Evolutionary conservation across 2,329 filamentous ascomycete genomes (phyloP).

Genomic region (Trichophyton simii): DNA sequence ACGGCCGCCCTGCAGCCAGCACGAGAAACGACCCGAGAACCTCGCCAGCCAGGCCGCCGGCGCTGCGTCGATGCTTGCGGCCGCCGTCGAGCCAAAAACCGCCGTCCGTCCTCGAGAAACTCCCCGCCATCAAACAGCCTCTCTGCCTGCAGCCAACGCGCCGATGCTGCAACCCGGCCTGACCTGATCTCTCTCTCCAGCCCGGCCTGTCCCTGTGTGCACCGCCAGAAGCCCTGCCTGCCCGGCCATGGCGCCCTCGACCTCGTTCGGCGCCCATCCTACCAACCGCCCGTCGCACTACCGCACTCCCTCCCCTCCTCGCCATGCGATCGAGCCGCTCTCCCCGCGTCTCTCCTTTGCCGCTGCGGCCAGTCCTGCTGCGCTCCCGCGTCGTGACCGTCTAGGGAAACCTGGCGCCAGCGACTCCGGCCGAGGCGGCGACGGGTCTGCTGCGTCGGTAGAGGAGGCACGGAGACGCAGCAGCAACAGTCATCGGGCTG

Average conservation of each 20-base stretch:
- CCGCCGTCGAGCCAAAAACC: no score
- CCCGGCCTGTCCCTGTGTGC: no score
- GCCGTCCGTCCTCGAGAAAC: no score
- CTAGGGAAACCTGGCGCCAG: not conserved
- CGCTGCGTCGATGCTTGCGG: no score
- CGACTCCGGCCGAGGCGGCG: not conserved
- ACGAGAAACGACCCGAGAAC: no score
- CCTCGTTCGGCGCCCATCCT: constrained; percentile 22
- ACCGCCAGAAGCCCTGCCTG: no score
- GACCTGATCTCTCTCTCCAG: no score
- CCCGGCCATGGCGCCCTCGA: constrained; percentile 26
- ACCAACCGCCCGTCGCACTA: constrained; percentile 29
- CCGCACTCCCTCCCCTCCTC: constrained; percentile 36
- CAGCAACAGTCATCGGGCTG: not conserved
- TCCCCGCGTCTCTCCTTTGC: constrained; percentile 24
- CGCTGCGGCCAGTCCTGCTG: not conserved
- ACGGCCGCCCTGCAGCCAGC: no score
- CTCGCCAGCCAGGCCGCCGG: no score
- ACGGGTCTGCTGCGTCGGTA: not conserved
- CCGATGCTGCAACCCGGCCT: no score
- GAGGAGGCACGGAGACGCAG: not conserved
- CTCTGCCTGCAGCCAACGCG: no score
- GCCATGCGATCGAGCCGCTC: constrained; percentile 35
- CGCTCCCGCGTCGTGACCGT: not conserved
- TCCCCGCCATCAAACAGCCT: no score